A percentile compares a stretch with the other conserved stretches of the same genome.
These are phyloP conservation scores for Cinchona pubescens DNA, from an alignment of 257 asterid genomes.

Conservation along the genomic window DNA sequence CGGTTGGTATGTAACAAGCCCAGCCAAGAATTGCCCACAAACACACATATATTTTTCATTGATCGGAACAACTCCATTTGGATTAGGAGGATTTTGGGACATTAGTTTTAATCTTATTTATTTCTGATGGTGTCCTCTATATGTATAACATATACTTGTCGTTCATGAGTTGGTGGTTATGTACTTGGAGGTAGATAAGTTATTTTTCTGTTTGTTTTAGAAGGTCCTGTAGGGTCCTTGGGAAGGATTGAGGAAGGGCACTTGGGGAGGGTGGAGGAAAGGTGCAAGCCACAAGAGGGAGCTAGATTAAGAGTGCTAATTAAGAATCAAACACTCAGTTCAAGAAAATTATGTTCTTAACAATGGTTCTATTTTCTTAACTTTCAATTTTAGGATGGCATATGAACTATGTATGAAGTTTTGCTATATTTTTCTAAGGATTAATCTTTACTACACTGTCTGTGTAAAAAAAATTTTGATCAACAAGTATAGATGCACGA, in stretches of 20 bases:
- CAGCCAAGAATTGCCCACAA: slow-evolving; percentile 22
- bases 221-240: background rate
- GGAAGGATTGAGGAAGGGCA: background rate
- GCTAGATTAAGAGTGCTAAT: too few species aligned
- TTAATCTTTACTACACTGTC: too few species aligned
- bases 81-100: slow-evolving; percentile 26
- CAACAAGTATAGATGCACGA: too few species aligned
- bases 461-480: too few species aligned
- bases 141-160: too few species aligned
- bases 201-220: background rate
- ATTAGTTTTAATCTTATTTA: slow-evolving; percentile 22
- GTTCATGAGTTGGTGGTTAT: background rate
- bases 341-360: too few species aligned
- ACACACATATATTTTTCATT: background rate
- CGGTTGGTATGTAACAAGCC: slow-evolving; percentile 33
- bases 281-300: too few species aligned
- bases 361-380: too few species aligned
- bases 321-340: too few species aligned
- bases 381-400: too few species aligned
- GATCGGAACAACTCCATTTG: slow-evolving; percentile 28
- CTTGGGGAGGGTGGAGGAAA: background rate
- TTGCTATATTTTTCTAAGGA: too few species aligned
- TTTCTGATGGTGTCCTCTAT: background rate
- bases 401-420: too few species aligned
- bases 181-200: background rate